Conservation (phyloP, 2,329 filamentous ascomycete species). For the Cordyceps cateniannulata region DNA sequence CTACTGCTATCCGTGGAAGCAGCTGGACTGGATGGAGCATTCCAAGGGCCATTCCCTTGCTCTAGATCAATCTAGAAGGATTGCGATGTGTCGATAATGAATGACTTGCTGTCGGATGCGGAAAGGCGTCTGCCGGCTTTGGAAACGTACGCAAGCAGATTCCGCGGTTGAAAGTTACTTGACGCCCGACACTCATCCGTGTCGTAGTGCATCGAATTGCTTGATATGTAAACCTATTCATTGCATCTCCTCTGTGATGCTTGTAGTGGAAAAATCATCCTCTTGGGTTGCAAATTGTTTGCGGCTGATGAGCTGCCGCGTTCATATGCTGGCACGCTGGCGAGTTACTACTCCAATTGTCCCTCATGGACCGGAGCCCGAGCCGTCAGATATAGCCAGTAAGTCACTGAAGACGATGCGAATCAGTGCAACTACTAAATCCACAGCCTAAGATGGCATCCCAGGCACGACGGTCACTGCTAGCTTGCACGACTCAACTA, state of each 20-base stretch:
- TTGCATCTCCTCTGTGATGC: background rate
- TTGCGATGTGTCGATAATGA: too few relatives aligned
- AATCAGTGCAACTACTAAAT: too few relatives aligned
- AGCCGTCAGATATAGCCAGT: too few relatives aligned
- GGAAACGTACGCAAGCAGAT: too few relatives aligned
- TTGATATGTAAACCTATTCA: background rate
- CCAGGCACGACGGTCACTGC: background rate
- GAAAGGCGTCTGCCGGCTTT: background rate
- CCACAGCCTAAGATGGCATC: too few relatives aligned
- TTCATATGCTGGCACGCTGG: too few relatives aligned
- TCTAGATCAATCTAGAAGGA: background rate
- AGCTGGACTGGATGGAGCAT: background rate
- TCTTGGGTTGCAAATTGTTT: too few relatives aligned
- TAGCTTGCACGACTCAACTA: background rate
- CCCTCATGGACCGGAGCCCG: too few relatives aligned
- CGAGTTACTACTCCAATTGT: too few relatives aligned
- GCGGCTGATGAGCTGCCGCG: too few relatives aligned
- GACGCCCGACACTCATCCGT: background rate
- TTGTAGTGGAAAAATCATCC: too few relatives aligned
- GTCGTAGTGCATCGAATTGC: background rate
- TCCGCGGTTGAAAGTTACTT: background rate
- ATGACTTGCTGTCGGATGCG: background rate
- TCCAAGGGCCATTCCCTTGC: background rate
- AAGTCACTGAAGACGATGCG: too few relatives aligned
- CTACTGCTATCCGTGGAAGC: background rate